Conservation (phyloP, 371 early-diverging fungal species). For the Mucor velutinosus region DNA sequence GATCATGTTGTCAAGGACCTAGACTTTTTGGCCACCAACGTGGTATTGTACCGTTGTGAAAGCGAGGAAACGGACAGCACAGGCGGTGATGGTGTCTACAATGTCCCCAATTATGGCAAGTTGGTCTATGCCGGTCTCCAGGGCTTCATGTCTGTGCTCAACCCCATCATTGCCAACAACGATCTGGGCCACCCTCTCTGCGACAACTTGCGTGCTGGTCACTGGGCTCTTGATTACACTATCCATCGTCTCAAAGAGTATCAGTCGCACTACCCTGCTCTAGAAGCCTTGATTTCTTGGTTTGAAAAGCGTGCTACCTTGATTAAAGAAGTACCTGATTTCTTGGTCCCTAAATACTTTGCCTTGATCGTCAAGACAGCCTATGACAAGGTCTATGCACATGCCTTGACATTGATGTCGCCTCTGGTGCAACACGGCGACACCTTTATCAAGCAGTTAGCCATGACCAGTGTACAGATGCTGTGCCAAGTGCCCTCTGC, state of each 20-base stretch:
- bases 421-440: constrained; percentile 64
- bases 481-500: constrained; percentile 78
- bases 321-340: constrained; percentile 75
- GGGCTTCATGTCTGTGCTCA: constrained; percentile 84
- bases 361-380: constrained; percentile 76
- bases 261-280: constrained; percentile 18
- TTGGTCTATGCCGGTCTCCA: constrained; percentile 91
- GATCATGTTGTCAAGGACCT: constrained; percentile 52
- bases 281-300: constrained; percentile 67
- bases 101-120: constrained; percentile 81
- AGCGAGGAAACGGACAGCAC: constrained; percentile 83
- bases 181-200: constrained; percentile 94
- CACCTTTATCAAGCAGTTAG: constrained; percentile 70
- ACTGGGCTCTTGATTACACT: constrained; percentile 92
- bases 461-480: constrained; percentile 84
- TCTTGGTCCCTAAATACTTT: constrained; percentile 93
- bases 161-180: constrained; percentile 76
- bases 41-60: constrained; percentile 81
- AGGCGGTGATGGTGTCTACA: constrained; percentile 77
- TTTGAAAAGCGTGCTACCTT: constrained; percentile 67
- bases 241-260: constrained; percentile 72
- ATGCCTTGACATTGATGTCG: constrained; percentile 64
- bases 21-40: constrained; percentile 73
- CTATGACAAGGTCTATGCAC: constrained; percentile 69
- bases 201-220: constrained; percentile 84